Evolutionary conservation across 225 moss, liverwort and hornwort genomes (phyloP).

Genomic region (Takakia lepidozioides): DNA sequence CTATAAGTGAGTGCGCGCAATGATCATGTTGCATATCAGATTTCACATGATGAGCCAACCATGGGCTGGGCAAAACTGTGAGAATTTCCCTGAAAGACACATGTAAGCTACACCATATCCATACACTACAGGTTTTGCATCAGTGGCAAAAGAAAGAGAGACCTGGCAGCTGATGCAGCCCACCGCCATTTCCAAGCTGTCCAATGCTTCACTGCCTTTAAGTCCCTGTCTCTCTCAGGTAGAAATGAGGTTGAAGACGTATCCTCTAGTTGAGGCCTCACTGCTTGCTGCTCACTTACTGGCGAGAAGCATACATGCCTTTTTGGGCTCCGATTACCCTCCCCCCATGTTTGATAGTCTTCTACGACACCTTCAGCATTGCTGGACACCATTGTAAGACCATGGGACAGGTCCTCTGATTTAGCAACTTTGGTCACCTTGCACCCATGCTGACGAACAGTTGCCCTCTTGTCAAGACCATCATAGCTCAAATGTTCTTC

Average conservation of each 20-base stretch:
- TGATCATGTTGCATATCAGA: too few species aligned
- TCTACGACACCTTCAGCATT: slow-evolving; percentile 8
- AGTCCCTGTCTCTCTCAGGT: slow-evolving; percentile 13
- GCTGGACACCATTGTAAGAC: too few species aligned
- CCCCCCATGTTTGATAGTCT: slow-evolving; percentile 5
- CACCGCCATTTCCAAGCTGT: slow-evolving; percentile 88
- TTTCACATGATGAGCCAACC: too few species aligned
- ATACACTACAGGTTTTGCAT: too few species aligned
- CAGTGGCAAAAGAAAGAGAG: slow-evolving; percentile 1
- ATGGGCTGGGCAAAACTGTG: too few species aligned
- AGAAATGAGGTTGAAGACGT: not conserved
- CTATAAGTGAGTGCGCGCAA: too few species aligned
- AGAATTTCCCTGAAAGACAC: too few species aligned
- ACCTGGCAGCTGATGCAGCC: slow-evolving; percentile 76
- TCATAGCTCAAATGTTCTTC: too few species aligned
- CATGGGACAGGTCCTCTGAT: too few species aligned
- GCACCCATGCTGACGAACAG: not conserved
- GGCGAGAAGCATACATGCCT: slow-evolving; percentile 16
- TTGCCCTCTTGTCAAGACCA: too few species aligned
- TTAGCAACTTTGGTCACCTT: not conserved
- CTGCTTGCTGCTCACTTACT: slow-evolving; percentile 7
- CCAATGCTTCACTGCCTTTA: slow-evolving; percentile 35
- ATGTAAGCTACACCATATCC: too few species aligned
- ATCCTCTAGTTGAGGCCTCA: slow-evolving; percentile 7
- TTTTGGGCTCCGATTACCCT: too few species aligned